Base-by-base conservation (phyloP, 768 basidiomycete species). In the Phylloporus arenicola region DNA sequence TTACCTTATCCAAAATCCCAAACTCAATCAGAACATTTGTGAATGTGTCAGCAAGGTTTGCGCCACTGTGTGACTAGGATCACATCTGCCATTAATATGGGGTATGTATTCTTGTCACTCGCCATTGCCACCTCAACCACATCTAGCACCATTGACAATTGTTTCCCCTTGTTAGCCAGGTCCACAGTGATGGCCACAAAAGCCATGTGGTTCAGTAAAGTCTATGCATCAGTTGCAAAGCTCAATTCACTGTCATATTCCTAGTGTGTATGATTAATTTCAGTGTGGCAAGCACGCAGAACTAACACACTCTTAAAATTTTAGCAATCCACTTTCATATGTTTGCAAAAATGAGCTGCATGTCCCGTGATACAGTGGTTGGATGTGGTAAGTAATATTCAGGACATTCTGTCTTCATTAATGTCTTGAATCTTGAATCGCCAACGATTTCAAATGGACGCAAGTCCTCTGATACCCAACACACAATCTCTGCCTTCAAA, bases 321-420 rank as follows among this genome's bases (percentile, higher is more conserved):
- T 63, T 61, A 7, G 59, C 58, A 22, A 76, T 55, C 1, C 56
- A 35, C 14, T 59, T 25, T 0, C 53, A 31, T 11, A 50, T 51
- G 6, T 44, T 24, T 3, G 25, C 48, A 51, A 72, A 76, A 0
- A 71, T 58, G 1, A 54, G n/a, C n/a, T n/a, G n/a, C n/a, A n/a
- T n/a, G n/a, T n/a, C n/a, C n/a, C n/a, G n/a, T n/a, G n/a, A n/a
- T n/a, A n/a, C n/a, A n/a, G n/a, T n/a, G n/a, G n/a, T n/a, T n/a
- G n/a, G n/a, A n/a, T n/a, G n/a, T n/a, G n/a, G n/a, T n/a, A n/a
- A n/a, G n/a, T n/a, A n/a, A n/a, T n/a, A n/a, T n/a, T n/a, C n/a
- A n/a, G n/a, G 24, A 2, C 16, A 3, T 8, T n/a, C 43, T 7
- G 43, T 50, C 16, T 50, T 50, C 37, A 50, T 50, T 16, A 50